phyloP scores from a whole-genome alignment of 257 asterid species.

The Mentha longifolia region DNA sequence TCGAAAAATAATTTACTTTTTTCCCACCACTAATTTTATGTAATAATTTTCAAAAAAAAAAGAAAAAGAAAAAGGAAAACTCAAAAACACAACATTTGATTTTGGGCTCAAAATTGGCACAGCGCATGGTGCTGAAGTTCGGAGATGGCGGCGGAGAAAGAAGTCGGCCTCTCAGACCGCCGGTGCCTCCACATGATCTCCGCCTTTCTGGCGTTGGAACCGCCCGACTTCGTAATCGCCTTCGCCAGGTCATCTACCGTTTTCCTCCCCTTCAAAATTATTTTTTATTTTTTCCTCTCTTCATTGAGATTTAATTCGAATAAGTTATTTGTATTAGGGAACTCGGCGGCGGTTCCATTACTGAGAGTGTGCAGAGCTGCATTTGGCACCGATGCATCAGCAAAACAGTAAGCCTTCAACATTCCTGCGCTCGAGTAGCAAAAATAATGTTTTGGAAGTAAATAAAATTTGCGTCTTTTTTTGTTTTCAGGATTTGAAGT shows the following conservation, averaged over 20 bases:
- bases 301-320: background rate
- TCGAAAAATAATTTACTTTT: too few species aligned
- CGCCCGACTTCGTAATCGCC: constrained; percentile 65
- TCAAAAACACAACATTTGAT: too few species aligned
- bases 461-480: background rate
- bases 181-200: constrained; percentile 53
- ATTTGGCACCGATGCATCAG: constrained; percentile 72
- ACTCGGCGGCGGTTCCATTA: constrained; percentile 72
- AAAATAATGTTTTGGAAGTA: background rate
- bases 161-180: constrained; percentile 36
- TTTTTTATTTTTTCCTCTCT: background rate
- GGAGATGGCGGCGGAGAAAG: constrained; percentile 50
- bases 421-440: constrained; percentile 1
- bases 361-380: constrained; percentile 68
- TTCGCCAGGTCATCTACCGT: constrained; percentile 63
- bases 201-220: constrained; percentile 79
- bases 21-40: too few species aligned
- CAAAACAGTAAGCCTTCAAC: constrained; percentile 50
- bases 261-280: background rate
- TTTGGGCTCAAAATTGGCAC: too few species aligned
- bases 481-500: constrained; percentile 52
- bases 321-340: constrained; percentile 46
- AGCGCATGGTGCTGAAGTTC: too few species aligned
- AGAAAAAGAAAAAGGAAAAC: too few species aligned
- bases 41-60: too few species aligned